phyloP scores from a whole-genome alignment of 768 basidiomycete species.

The Kondoa malvinella region DNA sequence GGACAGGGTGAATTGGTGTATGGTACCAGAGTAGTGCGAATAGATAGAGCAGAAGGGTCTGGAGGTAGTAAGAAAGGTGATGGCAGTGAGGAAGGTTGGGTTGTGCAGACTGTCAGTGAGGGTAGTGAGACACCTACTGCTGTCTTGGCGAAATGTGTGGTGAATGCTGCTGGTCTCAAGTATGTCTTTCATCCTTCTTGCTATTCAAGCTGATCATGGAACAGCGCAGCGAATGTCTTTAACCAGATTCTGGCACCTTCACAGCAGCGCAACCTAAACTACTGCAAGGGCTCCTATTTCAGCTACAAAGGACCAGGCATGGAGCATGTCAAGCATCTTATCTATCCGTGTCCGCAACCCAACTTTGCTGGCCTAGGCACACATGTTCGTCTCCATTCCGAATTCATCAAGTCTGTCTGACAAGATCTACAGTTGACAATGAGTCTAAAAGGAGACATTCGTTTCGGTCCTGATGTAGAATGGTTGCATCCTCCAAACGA shows the following conservation, averaged over 20 bases:
- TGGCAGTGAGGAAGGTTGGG: conserved; percentile 53
- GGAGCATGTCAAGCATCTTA: conserved; percentile 49
- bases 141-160: conserved; percentile 53
- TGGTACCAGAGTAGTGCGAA: conserved; percentile 63
- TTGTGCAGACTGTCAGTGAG: conserved; percentile 59
- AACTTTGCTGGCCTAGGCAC: conserved; percentile 71
- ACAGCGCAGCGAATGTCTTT: conserved; percentile 25
- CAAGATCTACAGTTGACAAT: conserved; percentile 33
- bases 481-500: conserved; percentile 43
- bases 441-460: conserved; percentile 63
- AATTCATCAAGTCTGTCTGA: conserved; percentile 30
- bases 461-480: conserved; percentile 85
- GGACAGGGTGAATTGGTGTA: conserved; percentile 55
- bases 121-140: conserved; percentile 40
- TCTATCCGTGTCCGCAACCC: conserved; percentile 68
- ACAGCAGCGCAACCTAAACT: conserved; percentile 40
- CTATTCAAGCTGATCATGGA: not conserved
- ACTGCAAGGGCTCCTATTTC: conserved; percentile 70
- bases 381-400: too few relatives aligned
- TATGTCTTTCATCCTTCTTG: conserved; percentile 40
- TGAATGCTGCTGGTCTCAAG: conserved; percentile 63
- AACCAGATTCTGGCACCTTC: conserved; percentile 23
- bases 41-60: conserved; percentile 40
- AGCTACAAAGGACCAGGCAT: conserved; percentile 69
- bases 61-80: conserved; percentile 27